Base-by-base conservation (phyloP, 1,284 basidiomycete species). In the Lentinula novae-zelandiae region DNA sequence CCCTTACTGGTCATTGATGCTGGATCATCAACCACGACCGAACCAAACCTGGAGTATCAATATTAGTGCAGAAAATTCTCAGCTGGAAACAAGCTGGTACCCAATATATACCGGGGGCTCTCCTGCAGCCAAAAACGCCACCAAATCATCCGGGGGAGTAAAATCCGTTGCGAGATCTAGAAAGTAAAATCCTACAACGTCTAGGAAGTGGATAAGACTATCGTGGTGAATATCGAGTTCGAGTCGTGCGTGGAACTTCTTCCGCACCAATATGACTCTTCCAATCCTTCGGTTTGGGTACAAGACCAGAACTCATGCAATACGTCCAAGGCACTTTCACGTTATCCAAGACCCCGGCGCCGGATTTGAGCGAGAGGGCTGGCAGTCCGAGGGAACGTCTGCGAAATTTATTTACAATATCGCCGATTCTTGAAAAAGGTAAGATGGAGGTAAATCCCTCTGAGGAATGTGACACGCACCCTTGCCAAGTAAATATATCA, bases 291-390 rank as follows among this genome's bases (percentile, higher is more conserved):
- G 87, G 88, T 64, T 86, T 86, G 0, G 83, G 83, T 0, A 89
- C 83, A 20, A 90, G 68, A 1, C 80, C 76, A 5, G 84, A 80
- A 61, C 82, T 85, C 78, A 89, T 87, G 64, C 86, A 87, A 67
- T 89, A 90, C 15, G 87, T 86, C 79, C 82, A 87, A 5, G 88
- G 88, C 7, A 89, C 73, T 64, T 84, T 84, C 50, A 87, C 72
- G 31, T 81, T 75, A 63, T 87, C 84, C 2, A 83, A 67, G 22
- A 85, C 70, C 33, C 82, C 78, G 3, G 85, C 80, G 0, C 85
- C 85, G 2, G 79, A 75, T 2, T 76, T 71, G 12, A 80, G 59
- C 1, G 75, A 75, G 2, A 88, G 74, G 0, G 81, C 72, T 17
- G 75, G 74, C 1, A 89, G 71, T 0, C 80, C 79, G 1, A 90